phyloP scores from a whole-genome alignment of 2,329 filamentous ascomycete species.

The Talaromyces sp. region DNA sequence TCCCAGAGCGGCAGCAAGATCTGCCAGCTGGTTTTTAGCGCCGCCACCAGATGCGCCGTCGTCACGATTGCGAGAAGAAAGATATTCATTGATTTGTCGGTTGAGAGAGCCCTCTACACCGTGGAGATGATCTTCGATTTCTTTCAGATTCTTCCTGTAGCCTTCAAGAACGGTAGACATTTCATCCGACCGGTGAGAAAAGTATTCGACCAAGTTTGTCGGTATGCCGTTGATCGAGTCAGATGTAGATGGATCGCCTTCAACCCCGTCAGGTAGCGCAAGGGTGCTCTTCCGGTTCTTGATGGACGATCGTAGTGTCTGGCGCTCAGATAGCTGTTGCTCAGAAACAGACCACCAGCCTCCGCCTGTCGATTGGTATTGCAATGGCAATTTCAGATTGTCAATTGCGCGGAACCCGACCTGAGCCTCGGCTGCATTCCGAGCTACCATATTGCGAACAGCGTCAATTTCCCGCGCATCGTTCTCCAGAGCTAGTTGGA shows the following conservation, averaged over 20 bases:
- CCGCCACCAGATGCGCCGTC: conserved; percentile 39
- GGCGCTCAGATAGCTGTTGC: conserved; percentile 40
- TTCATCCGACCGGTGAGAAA: conserved; percentile 62
- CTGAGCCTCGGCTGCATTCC: conserved; percentile 68
- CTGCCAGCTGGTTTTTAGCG: conserved; percentile 45
- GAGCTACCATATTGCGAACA: conserved; percentile 58
- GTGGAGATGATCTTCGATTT: conserved; percentile 65
- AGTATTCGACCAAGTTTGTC: conserved; percentile 62
- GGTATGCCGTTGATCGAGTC: conserved; percentile 53
- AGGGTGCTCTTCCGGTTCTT: conserved; percentile 41
- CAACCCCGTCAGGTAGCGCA: conserved; percentile 49
- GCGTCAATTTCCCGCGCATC: conserved; percentile 62
- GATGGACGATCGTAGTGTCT: conserved; percentile 40
- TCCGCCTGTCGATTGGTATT: conserved; percentile 56
- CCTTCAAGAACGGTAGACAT: conserved; percentile 58
- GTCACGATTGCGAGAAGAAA: conserved; percentile 42
- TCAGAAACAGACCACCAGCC: conserved; percentile 44
- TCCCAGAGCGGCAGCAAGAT: conserved; percentile 58
- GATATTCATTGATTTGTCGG: conserved; percentile 60
- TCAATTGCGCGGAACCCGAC: conserved; percentile 72
- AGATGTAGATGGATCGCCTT: conserved; percentile 39
- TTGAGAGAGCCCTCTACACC: conserved; percentile 61
- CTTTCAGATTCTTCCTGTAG: conserved; percentile 59
- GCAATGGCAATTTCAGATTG: conserved; percentile 67
- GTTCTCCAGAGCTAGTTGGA: conserved; percentile 62